Evolutionary conservation across 257 asterid species (phyloP).

Genomic region (Solanum infundibuliforme): DNA sequence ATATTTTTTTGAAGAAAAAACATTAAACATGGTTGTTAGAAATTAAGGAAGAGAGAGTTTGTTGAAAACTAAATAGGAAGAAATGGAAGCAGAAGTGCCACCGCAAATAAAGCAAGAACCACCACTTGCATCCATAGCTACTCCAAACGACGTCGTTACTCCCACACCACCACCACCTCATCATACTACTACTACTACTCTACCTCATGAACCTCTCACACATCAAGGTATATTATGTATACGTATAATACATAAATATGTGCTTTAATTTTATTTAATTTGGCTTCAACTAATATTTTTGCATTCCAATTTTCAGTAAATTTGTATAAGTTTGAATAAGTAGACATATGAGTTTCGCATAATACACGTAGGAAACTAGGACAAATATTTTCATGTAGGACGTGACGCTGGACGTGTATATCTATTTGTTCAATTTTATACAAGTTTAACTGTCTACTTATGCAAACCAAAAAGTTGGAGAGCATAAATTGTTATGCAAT

Average conservation of each 20-base stretch:
- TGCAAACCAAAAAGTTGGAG: no score
- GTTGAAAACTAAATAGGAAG: not conserved
- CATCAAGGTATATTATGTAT: not conserved
- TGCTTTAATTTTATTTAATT: no score
- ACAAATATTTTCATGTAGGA: no score
- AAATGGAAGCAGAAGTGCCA: not conserved
- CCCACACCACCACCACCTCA: not conserved
- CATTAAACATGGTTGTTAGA: not conserved
- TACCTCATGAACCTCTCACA: not conserved
- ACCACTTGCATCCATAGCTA: not conserved
- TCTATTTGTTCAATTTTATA: no score
- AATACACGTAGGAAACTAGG: no score
- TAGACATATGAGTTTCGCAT: no score
- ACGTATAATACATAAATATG: no score
- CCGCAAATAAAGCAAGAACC: not conserved
- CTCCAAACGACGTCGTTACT: not conserved
- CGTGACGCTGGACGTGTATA: rapidly evolving
- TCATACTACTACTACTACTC: not conserved
- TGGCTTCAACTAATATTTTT: no score
- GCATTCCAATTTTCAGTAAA: no score
- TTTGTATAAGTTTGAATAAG: no score
- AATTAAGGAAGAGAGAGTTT: not conserved
- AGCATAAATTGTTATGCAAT: not conserved
- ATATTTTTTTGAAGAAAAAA: no score
- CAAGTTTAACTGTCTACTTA: rapidly evolving